phyloP scores from a whole-genome alignment of 306 rosid species.

The Hippophae gyantsensis region DNA sequence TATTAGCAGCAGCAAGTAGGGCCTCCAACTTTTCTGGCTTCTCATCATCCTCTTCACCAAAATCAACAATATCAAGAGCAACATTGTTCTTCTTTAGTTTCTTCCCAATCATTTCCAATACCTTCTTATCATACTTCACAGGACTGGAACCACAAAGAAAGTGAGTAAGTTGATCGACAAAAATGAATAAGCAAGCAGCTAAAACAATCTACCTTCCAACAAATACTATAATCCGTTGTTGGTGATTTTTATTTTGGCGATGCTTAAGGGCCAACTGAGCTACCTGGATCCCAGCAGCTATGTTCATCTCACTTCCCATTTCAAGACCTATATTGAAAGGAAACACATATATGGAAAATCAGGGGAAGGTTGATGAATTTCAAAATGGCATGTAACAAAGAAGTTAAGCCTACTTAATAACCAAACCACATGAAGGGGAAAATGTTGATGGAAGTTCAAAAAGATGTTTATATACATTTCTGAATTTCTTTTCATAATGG shows the following conservation, averaged over 20 bases:
- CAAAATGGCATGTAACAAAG: background rate
- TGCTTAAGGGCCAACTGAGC: conserved; percentile 43
- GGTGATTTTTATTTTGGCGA: conserved; percentile 35
- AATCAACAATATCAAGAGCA: conserved; percentile 34
- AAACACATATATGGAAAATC: background rate
- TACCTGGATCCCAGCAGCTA: conserved; percentile 30
- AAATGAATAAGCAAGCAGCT: background rate
- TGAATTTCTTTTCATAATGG: too few relatives aligned
- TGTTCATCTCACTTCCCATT: conserved; percentile 35
- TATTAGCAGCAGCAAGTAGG: conserved; percentile 35
- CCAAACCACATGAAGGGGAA: too few relatives aligned
- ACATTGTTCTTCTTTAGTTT: conserved; percentile 38
- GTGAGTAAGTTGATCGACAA: background rate
- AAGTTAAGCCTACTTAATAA: too few relatives aligned
- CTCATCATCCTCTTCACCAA: conserved; percentile 35
- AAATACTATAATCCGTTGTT: conserved; percentile 34
- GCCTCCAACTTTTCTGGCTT: conserved; percentile 38
- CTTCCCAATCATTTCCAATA: conserved; percentile 30
- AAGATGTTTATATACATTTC: too few relatives aligned
- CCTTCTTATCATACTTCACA: conserved; percentile 29
- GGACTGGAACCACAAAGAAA: conserved; percentile 16
- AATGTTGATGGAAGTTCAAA: too few relatives aligned
- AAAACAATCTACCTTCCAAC: conserved; percentile 26
- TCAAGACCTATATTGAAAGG: conserved; percentile 21
- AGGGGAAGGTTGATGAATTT: background rate